Evolutionary conservation across 768 basidiomycete species (phyloP), one percentile per base, ranked within the genome.

Genomic region (Boletus pseudopeckii): DNA sequence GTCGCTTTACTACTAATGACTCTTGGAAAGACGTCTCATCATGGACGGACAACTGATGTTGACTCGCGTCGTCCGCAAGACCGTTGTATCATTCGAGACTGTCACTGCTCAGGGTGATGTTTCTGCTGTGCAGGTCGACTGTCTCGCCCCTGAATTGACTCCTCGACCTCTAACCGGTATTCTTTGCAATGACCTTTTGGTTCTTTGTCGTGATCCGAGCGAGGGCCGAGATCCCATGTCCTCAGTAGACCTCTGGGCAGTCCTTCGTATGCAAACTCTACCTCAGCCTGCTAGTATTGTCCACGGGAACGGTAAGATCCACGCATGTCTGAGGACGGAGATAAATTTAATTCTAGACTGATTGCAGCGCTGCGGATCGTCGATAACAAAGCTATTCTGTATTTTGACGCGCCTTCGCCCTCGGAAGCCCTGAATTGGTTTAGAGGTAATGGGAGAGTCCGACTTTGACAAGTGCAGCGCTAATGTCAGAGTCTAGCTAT

Each of bases 201-300:
- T 98, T 15, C 76, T 98, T 45, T 93, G 91, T 70, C 84, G 90
- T 55, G 92, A 95, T 70, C 86, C 90, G 10, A 84, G 88, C 11
- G 85, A 86, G 38, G 90, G 90, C 42, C 80, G 81, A 59, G 94
- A 96, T 58, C 84, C 82, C 22, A 74, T 76, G 43, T 85, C 83
- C 4, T 72, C 66, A 22, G 92, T 98, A 30, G 95, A 98, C 66
- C 77, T 98, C n/a, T 98, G 92, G 88, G 94, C 94, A 33, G 96
- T 98, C 32, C 74, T 98, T 55, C 80, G 96, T 40, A 93, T 99
- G 92, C 92, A 95, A 70, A 96, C 94, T 0, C 67, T 93, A 41
- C 86, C 88, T 6, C 91, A 94, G 63, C 93, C 91, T 6, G 92
- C 91, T 17, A 92, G 88, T 59, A 90, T 94, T 52, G 88, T 92